Evolutionary conservation across 345 rosid genomes (phyloP).

Genomic region (Lepidium sativum): DNA sequence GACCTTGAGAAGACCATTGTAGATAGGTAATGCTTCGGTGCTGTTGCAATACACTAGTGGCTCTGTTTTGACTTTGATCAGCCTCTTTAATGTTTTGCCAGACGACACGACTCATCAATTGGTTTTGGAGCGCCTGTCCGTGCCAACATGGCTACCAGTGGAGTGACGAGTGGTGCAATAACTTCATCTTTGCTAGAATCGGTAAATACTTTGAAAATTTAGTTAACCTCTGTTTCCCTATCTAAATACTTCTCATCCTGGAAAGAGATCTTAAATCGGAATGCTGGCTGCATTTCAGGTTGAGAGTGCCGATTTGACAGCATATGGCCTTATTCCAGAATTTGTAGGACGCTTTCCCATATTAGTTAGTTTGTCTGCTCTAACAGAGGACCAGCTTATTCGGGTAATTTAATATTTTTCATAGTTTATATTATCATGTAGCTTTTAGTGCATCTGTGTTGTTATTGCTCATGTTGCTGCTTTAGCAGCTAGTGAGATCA

Average conservation of each 20-base stretch:
- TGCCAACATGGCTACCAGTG: slow-evolving; percentile 81
- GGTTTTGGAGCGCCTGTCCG: slow-evolving; percentile 99
- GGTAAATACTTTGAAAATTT: slow-evolving; percentile 24
- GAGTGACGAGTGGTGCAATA: slow-evolving; percentile 55
- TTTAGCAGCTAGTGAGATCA: not conserved
- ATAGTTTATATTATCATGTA: not conserved
- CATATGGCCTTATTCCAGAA: slow-evolving; percentile 97
- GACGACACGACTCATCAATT: slow-evolving; percentile 92
- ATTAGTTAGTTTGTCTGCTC: slow-evolving; percentile 81
- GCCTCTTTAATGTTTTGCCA: slow-evolving; percentile 22
- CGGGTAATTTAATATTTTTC: slow-evolving; percentile 33
- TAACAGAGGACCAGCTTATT: slow-evolving; percentile 86
- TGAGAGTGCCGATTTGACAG: slow-evolving; percentile 85
- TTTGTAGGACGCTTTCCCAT: slow-evolving; percentile 94
- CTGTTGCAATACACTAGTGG: not conserved
- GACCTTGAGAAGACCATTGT: slow-evolving; percentile 92
- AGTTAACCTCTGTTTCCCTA: not conserved
- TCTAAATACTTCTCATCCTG: not conserved
- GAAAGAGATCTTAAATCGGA: slow-evolving; percentile 11
- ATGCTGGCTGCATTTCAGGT: slow-evolving; percentile 42
- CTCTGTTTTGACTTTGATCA: slow-evolving; percentile 10
- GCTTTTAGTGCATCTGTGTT: not conserved
- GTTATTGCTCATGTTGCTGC: not conserved
- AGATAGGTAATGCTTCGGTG: slow-evolving; percentile 51
- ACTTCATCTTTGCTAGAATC: slow-evolving; percentile 87